Percentiles rank a stretch among this genome's conserved stretches.
These are phyloP conservation scores for Metarhizium sp. DNA, from an alignment of 2,329 filamentous ascomycete species.

Conservation along the genomic window DNA sequence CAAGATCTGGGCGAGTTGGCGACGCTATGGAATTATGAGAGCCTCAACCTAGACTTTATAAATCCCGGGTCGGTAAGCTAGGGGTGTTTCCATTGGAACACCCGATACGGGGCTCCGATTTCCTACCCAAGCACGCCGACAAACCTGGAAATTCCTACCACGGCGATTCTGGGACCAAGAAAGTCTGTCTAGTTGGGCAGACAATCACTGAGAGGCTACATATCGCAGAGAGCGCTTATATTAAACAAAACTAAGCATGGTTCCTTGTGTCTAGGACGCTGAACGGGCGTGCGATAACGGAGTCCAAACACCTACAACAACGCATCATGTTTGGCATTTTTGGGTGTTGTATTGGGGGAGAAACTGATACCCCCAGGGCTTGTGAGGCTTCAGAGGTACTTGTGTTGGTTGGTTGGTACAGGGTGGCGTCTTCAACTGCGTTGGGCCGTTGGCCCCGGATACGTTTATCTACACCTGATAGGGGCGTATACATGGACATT, in stretches of 20 bases:
- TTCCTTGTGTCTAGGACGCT: too few relatives aligned
- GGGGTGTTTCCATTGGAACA: background rate
- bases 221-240: too few relatives aligned
- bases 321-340: background rate
- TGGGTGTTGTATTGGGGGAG: background rate
- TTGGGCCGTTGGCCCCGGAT: background rate
- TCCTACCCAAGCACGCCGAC: background rate
- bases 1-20: constrained; percentile 24
- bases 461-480: background rate
- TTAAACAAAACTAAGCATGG: too few relatives aligned
- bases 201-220: too few relatives aligned
- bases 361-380: too few relatives aligned
- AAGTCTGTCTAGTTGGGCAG: too few relatives aligned
- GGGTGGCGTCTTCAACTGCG: background rate
- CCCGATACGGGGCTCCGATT: background rate
- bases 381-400: too few relatives aligned
- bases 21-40: constrained; percentile 24
- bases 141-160: too few relatives aligned
- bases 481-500: background rate
- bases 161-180: too few relatives aligned
- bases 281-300: background rate
- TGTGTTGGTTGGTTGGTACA: too few relatives aligned
- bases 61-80: constrained; percentile 4
- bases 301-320: background rate
- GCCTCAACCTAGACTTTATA: constrained; percentile 22